phyloP scores from a whole-genome alignment of 768 basidiomycete genomes.

The Macrolepiota dolichaula region DNA sequence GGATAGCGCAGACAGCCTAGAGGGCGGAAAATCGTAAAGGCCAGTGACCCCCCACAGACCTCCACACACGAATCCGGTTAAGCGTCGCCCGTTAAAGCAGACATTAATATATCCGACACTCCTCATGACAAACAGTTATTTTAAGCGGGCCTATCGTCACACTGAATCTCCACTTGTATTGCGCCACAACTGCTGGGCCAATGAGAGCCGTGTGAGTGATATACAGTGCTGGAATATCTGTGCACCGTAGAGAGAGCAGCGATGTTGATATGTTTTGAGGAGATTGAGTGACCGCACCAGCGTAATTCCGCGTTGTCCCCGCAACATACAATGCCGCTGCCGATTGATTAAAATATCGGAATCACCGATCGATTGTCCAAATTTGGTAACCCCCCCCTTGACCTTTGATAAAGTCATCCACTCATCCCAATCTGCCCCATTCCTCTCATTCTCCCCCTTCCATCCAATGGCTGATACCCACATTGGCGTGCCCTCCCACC shows the following conservation, averaged over 20 bases:
- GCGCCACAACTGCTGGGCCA: neutral
- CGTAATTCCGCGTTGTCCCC: conserved; percentile 26
- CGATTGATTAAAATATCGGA: neutral
- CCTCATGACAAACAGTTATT: neutral
- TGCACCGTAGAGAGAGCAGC: neutral
- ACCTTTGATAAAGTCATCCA: neutral
- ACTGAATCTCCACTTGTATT: neutral
- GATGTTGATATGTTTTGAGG: neutral
- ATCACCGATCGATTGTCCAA: conserved; percentile 5
- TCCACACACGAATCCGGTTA: too few species aligned
- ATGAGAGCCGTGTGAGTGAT: neutral
- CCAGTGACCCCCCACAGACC: too few species aligned
- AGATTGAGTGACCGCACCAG: too few species aligned
- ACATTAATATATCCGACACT: neutral
- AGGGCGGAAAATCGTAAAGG: too few species aligned
- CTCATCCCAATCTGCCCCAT: conserved; percentile 9
- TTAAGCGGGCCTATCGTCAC: neutral
- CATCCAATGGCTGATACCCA: conserved; percentile 38
- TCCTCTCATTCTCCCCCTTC: conserved; percentile 15
- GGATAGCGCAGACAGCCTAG: neutral
- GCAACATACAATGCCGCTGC: conserved; percentile 10
- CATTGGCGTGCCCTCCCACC: conserved; percentile 46
- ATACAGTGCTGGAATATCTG: neutral
- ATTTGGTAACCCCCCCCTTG: neutral
- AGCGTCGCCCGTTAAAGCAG: neutral